Evolutionary conservation across 2,329 filamentous ascomycete genomes (phyloP).

Genomic region (Alternaria gansuensis): DNA sequence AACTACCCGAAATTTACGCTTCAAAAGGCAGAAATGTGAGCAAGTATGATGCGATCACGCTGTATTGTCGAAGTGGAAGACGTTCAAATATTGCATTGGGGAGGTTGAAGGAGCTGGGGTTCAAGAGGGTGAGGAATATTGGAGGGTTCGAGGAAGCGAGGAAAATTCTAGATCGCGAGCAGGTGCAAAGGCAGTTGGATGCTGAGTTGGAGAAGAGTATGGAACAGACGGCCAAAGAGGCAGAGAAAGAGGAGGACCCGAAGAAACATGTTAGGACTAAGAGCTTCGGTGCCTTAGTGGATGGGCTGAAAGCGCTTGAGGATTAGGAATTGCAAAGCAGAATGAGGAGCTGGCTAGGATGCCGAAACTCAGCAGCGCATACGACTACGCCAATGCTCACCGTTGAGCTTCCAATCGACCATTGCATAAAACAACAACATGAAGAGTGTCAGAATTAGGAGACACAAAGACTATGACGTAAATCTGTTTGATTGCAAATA

Average conservation of each 20-base stretch:
- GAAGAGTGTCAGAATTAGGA: not conserved
- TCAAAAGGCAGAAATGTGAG: conserved; percentile 27
- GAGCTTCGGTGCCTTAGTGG: conserved; percentile 37
- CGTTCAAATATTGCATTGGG: conserved; percentile 47
- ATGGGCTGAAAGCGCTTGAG: conserved; percentile 42
- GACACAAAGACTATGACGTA: not conserved
- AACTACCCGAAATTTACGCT: conserved; percentile 37
- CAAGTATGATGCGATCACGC: conserved; percentile 46
- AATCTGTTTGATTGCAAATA: not conserved
- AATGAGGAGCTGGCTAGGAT: not conserved
- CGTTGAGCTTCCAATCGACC: not conserved
- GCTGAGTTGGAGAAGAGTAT: conserved; percentile 11
- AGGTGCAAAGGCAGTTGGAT: conserved; percentile 30
- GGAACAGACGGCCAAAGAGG: not conserved
- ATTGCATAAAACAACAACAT: not conserved
- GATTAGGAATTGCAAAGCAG: conserved; percentile 18
- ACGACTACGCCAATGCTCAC: not conserved
- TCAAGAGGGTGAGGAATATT: conserved; percentile 45
- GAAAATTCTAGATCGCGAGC: conserved; percentile 41
- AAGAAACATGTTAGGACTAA: conserved; percentile 32
- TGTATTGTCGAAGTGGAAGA: conserved; percentile 52
- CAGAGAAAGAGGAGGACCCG: conserved; percentile 8
- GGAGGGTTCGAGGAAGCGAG: conserved; percentile 49
- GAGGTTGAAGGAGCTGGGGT: conserved; percentile 44
- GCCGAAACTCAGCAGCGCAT: not conserved